These are phyloP conservation scores for Venturia aucupariae DNA, from an alignment of 2,329 filamentous ascomycete species.

Conservation along the genomic window DNA sequence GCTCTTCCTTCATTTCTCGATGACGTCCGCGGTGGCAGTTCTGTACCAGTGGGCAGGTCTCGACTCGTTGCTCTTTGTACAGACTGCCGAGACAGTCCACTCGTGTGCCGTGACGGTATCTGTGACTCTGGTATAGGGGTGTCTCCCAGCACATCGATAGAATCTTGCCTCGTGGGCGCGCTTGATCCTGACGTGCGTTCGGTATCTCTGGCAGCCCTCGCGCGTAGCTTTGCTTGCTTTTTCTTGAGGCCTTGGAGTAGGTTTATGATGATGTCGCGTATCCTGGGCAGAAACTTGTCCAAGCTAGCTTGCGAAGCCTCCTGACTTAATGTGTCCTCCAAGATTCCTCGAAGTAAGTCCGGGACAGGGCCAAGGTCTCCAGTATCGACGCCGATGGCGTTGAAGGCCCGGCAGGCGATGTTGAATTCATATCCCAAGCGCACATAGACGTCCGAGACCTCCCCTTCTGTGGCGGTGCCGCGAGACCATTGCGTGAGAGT, in stretches of 20 bases:
- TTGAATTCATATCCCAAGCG: conserved; percentile 98
- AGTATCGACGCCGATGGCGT: conserved; percentile 93
- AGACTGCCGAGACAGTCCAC: conserved; percentile 28
- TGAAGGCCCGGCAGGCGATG: conserved; percentile 93
- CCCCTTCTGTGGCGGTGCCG: conserved; percentile 78
- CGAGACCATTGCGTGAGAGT: conserved; percentile 97
- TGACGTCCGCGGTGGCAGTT: conserved; percentile 39
- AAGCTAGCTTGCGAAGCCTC: conserved; percentile 90
- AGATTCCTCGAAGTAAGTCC: conserved; percentile 77
- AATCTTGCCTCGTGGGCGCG: conserved; percentile 23
- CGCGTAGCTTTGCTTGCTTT: conserved; percentile 81
- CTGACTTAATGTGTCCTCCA: conserved; percentile 93
- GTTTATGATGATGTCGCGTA: conserved; percentile 98
- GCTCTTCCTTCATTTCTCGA: conserved; percentile 33
- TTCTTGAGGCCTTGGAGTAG: conserved; percentile 90
- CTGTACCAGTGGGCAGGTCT: conserved; percentile 31
- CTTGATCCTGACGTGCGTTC: conserved; percentile 16
- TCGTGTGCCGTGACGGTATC: conserved; percentile 29
- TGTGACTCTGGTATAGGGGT: conserved; percentile 24
- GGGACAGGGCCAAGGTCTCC: conserved; percentile 91
- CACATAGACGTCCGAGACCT: conserved; percentile 97
- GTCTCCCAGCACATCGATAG: conserved; percentile 24
- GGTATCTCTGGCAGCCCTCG: conserved; percentile 44
- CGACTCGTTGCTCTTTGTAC: conserved; percentile 31
- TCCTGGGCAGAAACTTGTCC: conserved; percentile 85